These are phyloP conservation scores for Reticulascus tulasneorum DNA, from an alignment of 2,329 filamentous ascomycete genomes.

Conservation along the genomic window DNA sequence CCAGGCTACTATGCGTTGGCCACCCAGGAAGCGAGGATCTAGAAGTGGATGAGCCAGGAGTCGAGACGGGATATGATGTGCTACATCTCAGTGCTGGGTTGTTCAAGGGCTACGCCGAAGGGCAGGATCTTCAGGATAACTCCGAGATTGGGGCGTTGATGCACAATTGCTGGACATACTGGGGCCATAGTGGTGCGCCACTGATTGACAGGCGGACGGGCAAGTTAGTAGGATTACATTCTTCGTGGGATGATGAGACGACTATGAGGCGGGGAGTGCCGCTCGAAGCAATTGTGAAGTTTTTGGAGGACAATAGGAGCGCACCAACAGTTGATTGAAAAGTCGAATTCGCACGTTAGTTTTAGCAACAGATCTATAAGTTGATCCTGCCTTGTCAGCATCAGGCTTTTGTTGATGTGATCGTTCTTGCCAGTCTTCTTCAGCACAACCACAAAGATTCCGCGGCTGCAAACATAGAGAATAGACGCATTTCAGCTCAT, in stretches of 20 bases:
- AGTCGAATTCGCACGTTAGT: neutral
- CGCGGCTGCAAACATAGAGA: too few species aligned
- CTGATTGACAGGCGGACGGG: conserved; percentile 35
- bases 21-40: conserved; percentile 37
- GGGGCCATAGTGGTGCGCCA: conserved; percentile 51
- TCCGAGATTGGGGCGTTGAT: conserved; percentile 46
- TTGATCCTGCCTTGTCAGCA: neutral
- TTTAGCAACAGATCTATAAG: neutral
- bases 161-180: conserved; percentile 55
- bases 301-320: conserved; percentile 23
- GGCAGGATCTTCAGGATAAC: conserved; percentile 44
- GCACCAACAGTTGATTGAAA: too few species aligned
- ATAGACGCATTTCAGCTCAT: too few species aligned
- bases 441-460: too few species aligned
- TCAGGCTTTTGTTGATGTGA: neutral
- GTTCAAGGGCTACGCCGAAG: conserved; percentile 33
- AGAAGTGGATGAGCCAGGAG: conserved; percentile 29
- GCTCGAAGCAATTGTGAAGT: conserved; percentile 37
- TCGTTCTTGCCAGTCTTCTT: too few species aligned
- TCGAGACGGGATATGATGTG: conserved; percentile 40
- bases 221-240: conserved; percentile 45
- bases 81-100: conserved; percentile 40
- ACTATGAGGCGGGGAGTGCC: conserved; percentile 46
- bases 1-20: conserved; percentile 27
- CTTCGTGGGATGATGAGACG: conserved; percentile 49